Percentiles rank a stretch among this genome's conserved stretches.
phyloP scores from a whole-genome alignment of 495 filamentous ascomycete species.

The Annulohypoxylon bovei region DNA sequence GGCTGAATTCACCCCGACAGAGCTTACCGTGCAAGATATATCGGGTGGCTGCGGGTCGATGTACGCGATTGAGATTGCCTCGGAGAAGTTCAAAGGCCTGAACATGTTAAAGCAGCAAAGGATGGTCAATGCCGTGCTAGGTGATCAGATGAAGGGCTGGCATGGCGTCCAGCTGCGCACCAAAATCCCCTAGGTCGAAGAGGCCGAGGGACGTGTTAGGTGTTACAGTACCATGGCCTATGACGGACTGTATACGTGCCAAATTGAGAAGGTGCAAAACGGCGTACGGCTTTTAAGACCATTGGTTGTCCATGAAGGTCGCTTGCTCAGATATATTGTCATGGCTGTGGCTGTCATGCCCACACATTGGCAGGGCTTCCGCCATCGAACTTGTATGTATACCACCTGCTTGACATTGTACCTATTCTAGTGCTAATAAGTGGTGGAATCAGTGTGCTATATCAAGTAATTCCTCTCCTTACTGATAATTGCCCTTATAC shows the following conservation, averaged over 20 bases:
- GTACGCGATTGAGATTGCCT: conserved; percentile 78
- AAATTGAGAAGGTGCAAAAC: background rate
- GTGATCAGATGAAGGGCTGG: conserved; percentile 77
- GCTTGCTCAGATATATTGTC: background rate
- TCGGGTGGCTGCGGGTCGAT: conserved; percentile 82
- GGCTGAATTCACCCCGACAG: conserved; percentile 55
- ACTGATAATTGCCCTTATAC: background rate
- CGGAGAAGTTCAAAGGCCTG: conserved; percentile 70
- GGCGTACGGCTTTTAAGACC: background rate
- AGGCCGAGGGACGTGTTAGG: background rate
- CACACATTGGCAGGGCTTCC: background rate
- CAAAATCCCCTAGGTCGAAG: conserved; percentile 46
- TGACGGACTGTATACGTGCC: background rate
- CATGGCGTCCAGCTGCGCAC: conserved; percentile 80
- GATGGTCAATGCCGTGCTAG: conserved; percentile 72
- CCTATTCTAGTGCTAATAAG: background rate
- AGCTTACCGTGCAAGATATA: conserved; percentile 74
- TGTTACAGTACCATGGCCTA: background rate
- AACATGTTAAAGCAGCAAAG: conserved; percentile 77
- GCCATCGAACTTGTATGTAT: background rate
- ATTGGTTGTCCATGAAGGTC: background rate
- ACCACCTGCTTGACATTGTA: background rate
- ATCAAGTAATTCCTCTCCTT: conserved; percentile 6
- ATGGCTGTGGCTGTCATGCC: background rate
- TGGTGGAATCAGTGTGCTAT: background rate